Base-by-base conservation (phyloP, 345 rosid species). In the Fremontodendron californicum region DNA sequence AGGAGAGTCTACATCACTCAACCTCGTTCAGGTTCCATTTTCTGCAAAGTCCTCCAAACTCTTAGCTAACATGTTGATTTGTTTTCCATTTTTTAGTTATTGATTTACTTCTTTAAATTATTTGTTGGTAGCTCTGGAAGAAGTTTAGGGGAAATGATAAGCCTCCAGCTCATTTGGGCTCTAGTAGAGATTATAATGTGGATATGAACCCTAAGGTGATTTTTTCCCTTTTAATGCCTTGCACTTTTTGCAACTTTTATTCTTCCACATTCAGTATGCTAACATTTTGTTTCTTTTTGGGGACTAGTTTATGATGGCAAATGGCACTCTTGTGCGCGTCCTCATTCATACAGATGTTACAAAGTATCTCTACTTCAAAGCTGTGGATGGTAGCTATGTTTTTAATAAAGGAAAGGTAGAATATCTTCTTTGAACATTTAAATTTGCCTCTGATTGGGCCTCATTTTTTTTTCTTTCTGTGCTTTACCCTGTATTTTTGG, bases 201-300 rank as follows among this genome's bases (percentile, higher is more conserved):
- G 99, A 96, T 81, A 94, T 96, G 99, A 82, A 92, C 84, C 99
- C 99, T 15, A 96, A 96, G 93, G 99, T 93, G 52, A n/a, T n/a
- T 78, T 77, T 76, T 75, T 3, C 64, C 40, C 23, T 10, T 12
- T 72, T 18, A 23, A 18, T 12, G 78, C 31, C 11, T 9, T 25
- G 54, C 25, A 29, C 23, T 39, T 40, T 27, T n/a, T 70, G 5
- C 23, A 48, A n/a, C 4, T 65, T n/a, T 49, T 33, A 9, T 62
- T 21, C 63, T 6, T 9, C 60, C 11, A 21, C 18, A 58, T 45
- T 12, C 63, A 27, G 25, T 66, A 49, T 76, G 29, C 68, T 67
- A 21, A 52, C 78, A 33, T 81, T 57, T 52, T 42, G 7, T 27
- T 39, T 43, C 57, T 71, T 55, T 64, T 60, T 61, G 73, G n/a